phyloP scores from a whole-genome alignment of 2,329 filamentous ascomycete genomes.

The Aspergillus melleus region DNA sequence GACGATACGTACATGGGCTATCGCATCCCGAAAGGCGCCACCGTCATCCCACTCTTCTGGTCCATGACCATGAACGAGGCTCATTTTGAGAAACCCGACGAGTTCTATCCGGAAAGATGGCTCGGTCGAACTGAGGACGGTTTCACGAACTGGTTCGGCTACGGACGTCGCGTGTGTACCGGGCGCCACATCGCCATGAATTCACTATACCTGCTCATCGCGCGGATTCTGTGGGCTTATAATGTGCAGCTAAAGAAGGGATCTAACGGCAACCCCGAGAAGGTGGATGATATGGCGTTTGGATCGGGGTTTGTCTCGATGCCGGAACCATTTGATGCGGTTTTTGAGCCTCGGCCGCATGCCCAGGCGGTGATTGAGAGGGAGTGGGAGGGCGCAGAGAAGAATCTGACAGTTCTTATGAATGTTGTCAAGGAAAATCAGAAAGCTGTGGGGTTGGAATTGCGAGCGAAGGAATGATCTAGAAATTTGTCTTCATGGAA shows the following conservation, averaged over 20 bases:
- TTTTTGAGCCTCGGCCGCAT: slow-evolving; percentile 22
- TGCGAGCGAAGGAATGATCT: neutral
- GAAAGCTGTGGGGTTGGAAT: slow-evolving; percentile 10
- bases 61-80: slow-evolving; percentile 43
- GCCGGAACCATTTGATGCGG: slow-evolving; percentile 28
- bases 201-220: slow-evolving; percentile 55
- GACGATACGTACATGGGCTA: slow-evolving; percentile 52
- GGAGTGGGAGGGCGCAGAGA: slow-evolving; percentile 20
- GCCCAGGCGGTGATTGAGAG: slow-evolving; percentile 21
- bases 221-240: slow-evolving; percentile 53
- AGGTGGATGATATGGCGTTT: slow-evolving; percentile 26
- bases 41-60: slow-evolving; percentile 46
- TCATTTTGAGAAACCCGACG: slow-evolving; percentile 38
- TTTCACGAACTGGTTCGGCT: slow-evolving; percentile 58
- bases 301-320: slow-evolving; percentile 20
- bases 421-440: slow-evolving; percentile 9
- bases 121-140: slow-evolving; percentile 47
- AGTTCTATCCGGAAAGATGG: slow-evolving; percentile 44
- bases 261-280: slow-evolving; percentile 21
- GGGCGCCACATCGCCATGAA: slow-evolving; percentile 33
- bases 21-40: slow-evolving; percentile 50
- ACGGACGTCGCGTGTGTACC: slow-evolving; percentile 53
- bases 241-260: slow-evolving; percentile 14
- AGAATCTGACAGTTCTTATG: slow-evolving; percentile 19
- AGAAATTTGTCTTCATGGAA: no score